phyloP scores from a whole-genome alignment of 805 yeast species.

The Wickerhamiella qilinensis region DNA sequence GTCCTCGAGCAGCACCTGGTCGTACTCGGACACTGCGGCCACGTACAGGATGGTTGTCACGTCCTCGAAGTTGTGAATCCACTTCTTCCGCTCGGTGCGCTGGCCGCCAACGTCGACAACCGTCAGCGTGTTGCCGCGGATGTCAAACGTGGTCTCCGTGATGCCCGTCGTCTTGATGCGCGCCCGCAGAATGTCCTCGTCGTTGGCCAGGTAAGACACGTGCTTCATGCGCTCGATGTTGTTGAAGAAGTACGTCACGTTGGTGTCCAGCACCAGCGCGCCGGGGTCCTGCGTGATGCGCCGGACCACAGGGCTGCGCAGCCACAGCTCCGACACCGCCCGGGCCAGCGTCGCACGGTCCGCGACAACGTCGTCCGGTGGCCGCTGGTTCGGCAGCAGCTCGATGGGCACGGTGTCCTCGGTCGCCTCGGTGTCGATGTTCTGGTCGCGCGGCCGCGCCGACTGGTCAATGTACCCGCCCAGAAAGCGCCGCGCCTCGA shows the following conservation, averaged over 20 bases:
- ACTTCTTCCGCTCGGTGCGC: slow-evolving; percentile 84
- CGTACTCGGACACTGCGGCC: slow-evolving; percentile 80
- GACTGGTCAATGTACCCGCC: slow-evolving; percentile 35
- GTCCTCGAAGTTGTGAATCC: slow-evolving; percentile 93
- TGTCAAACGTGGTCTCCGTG: slow-evolving; percentile 64
- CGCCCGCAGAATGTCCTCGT: slow-evolving; percentile 76
- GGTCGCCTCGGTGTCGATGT: neutral
- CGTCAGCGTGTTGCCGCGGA: slow-evolving; percentile 46
- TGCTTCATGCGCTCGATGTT: slow-evolving; percentile 50
- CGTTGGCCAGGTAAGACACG: slow-evolving; percentile 50
- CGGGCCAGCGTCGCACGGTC: slow-evolving; percentile 27
- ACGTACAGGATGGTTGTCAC: slow-evolving; percentile 81
- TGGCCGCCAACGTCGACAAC: slow-evolving; percentile 97
- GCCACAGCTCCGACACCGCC: slow-evolving; percentile 60
- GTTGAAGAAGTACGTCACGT: slow-evolving; percentile 68
- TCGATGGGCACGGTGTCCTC: slow-evolving; percentile 12
- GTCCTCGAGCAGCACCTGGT: slow-evolving; percentile 83
- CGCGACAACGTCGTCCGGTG: neutral
- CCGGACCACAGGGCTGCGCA: slow-evolving; percentile 24
- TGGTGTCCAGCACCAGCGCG: slow-evolving; percentile 72
- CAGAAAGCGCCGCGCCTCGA: slow-evolving; percentile 49
- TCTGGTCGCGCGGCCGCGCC: neutral
- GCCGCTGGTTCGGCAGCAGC: neutral
- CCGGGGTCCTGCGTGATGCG: slow-evolving; percentile 31
- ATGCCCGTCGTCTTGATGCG: slow-evolving; percentile 93